A percentile compares a stretch with the other conserved stretches of the same genome.
Conservation (phyloP, 129 eudicot genomes). For the Arctium minus region DNA sequence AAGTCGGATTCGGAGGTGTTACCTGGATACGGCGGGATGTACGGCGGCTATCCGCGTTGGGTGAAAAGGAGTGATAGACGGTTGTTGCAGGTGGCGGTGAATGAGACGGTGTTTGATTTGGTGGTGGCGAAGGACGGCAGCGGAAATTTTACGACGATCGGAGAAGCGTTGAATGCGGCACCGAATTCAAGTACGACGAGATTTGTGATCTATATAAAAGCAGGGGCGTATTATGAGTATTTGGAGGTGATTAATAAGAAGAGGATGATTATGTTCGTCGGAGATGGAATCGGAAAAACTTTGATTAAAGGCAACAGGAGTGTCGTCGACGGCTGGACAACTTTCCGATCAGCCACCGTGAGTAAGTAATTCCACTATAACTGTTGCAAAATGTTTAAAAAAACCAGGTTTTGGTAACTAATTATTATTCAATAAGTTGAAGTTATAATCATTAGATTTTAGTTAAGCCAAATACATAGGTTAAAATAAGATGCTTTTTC, state of each 20-base stretch:
- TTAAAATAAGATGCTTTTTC: not conserved
- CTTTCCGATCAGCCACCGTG: slow-evolving; percentile 84
- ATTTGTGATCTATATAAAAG: slow-evolving; percentile 77
- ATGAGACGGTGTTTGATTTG: slow-evolving; percentile 35
- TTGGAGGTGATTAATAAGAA: slow-evolving; percentile 66
- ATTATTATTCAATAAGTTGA: not conserved
- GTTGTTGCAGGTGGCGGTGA: slow-evolving; percentile 45
- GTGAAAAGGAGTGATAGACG: slow-evolving; percentile 41
- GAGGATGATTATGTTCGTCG: slow-evolving; percentile 63
- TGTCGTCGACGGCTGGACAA: slow-evolving; percentile 91
- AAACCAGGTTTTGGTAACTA: not conserved
- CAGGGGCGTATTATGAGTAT: slow-evolving; percentile 83
- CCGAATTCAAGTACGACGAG: slow-evolving; percentile 56
- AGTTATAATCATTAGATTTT: not conserved
- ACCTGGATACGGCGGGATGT: slow-evolving; percentile 28
- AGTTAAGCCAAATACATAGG: not conserved
- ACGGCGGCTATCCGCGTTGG: slow-evolving; percentile 62
- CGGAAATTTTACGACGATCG: slow-evolving; percentile 71
- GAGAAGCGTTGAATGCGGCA: slow-evolving; percentile 63
- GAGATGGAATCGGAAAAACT: slow-evolving; percentile 96
- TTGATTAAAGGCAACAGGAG: slow-evolving; percentile 76
- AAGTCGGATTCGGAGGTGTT: slow-evolving; percentile 5
- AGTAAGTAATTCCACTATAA: slow-evolving; percentile 43
- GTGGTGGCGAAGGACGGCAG: slow-evolving; percentile 88
- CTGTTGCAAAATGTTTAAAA: slow-evolving; percentile 16